Percentiles rank a stretch among this genome's conserved stretches.
phyloP scores from a whole-genome alignment of 2,329 filamentous ascomycete species.

The Piedraia hortae region DNA sequence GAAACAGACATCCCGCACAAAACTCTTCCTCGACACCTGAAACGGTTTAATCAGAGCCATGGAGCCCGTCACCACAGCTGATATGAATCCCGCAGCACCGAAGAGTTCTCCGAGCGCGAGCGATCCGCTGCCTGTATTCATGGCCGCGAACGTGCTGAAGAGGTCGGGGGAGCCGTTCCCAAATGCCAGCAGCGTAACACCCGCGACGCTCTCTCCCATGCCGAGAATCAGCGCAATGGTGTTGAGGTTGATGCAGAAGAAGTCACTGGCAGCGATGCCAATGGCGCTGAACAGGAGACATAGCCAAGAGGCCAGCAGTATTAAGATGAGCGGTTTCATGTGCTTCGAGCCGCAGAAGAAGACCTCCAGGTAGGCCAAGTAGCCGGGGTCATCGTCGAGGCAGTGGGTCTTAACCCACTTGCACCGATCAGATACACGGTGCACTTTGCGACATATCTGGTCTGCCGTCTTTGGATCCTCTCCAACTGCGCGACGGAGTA shows the following conservation, averaged over 20 bases:
- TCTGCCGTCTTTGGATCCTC: constrained; percentile 8
- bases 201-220: constrained; percentile 84
- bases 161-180: constrained; percentile 96
- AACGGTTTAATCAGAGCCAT: constrained; percentile 96
- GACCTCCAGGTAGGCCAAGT: constrained; percentile 63
- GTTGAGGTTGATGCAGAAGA: constrained; percentile 89
- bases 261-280: constrained; percentile 90
- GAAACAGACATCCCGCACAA: constrained; percentile 73
- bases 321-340: constrained; percentile 50
- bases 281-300: constrained; percentile 84
- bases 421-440: constrained; percentile 52
- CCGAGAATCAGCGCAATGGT: constrained; percentile 74
- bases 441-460: constrained; percentile 50
- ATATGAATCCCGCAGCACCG: constrained; percentile 86
- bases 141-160: constrained; percentile 94
- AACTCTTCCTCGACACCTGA: constrained; percentile 65
- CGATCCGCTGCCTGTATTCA: constrained; percentile 91
- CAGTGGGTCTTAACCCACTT: constrained; percentile 63
- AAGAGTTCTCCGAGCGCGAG: constrained; percentile 87
- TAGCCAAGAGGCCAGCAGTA: constrained; percentile 55
- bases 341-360: constrained; percentile 62
- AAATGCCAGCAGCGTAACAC: constrained; percentile 87
- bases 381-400: constrained; percentile 63
- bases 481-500: not conserved
- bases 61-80: constrained; percentile 78